Evolutionary conservation across 2,329 filamentous ascomycete genomes (phyloP).

Genomic region (Aspergillus jensenii): DNA sequence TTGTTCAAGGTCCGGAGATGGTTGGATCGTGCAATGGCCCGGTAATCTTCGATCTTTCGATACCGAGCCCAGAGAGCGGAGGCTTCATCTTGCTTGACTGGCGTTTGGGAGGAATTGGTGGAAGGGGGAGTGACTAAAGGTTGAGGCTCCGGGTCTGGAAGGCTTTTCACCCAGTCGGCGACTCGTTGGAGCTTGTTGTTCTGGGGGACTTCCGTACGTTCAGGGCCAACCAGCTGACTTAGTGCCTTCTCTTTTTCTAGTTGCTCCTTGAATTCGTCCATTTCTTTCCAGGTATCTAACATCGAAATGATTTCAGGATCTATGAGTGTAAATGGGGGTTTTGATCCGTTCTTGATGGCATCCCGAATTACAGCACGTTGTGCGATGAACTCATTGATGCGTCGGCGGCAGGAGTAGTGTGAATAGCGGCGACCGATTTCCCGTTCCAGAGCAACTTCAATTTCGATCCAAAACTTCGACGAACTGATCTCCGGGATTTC

Average conservation of each 20-base stretch:
- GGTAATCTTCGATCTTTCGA: conserved; percentile 2
- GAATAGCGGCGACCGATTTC: conserved; percentile 26
- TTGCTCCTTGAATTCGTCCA: conserved; percentile 14
- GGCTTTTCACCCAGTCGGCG: conserved; percentile 10
- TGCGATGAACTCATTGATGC: conserved; percentile 19
- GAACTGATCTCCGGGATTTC: conserved; percentile 9
- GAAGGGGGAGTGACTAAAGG: background rate
- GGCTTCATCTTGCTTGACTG: conserved; percentile 1
- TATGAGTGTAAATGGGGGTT: conserved; percentile 5
- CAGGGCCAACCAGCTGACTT: background rate
- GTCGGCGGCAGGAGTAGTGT: conserved; percentile 29
- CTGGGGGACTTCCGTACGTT: conserved; percentile 1
- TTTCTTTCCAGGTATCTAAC: conserved; percentile 17
- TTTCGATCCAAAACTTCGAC: conserved; percentile 24
- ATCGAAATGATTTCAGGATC: conserved; percentile 2
- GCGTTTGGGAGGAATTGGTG: background rate
- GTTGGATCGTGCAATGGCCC: background rate
- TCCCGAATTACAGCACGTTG: conserved; percentile 14
- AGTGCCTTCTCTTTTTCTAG: conserved; percentile 7
- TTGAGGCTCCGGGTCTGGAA: conserved; percentile 7
- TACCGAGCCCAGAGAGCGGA: conserved; percentile 3
- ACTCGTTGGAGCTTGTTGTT: conserved; percentile 11
- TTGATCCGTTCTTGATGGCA: conserved; percentile 5
- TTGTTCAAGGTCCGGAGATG: background rate
- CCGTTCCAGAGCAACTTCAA: conserved; percentile 16